Conservation (phyloP, 2,329 filamentous ascomycete genomes). For the Cadophora sp. region DNA sequence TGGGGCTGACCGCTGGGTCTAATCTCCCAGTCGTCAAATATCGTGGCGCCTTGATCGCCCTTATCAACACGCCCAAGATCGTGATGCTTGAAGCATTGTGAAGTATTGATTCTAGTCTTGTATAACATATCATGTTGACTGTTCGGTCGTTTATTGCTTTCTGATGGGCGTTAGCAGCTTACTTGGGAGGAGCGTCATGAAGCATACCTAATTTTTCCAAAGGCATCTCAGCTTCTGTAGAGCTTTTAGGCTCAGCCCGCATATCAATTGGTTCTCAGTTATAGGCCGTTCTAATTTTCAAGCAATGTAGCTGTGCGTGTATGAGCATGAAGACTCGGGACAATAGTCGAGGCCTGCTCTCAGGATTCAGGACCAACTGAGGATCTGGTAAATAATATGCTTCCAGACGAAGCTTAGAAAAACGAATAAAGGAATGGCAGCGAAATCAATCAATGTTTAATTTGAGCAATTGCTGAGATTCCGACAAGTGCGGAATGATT, state of each 20-base stretch:
- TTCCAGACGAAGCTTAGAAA: too few relatives aligned
- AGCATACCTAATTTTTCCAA: neutral
- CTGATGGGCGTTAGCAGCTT: neutral
- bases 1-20: neutral
- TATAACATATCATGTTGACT: neutral
- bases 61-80: neutral
- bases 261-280: neutral
- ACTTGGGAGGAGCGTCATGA: neutral
- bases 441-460: neutral
- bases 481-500: neutral
- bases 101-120: neutral
- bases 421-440: neutral
- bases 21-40: neutral
- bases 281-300: too few relatives aligned
- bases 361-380: too few relatives aligned
- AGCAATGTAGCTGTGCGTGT: too few relatives aligned
- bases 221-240: neutral
- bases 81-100: neutral
- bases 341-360: too few relatives aligned
- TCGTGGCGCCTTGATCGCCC: too few relatives aligned
- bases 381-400: too few relatives aligned
- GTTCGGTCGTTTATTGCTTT: neutral
- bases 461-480: neutral
- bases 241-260: neutral
- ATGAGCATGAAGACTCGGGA: too few relatives aligned